Conservation (phyloP, 2,329 filamentous ascomycete genomes). For the Calonectria leucothoes region DNA sequence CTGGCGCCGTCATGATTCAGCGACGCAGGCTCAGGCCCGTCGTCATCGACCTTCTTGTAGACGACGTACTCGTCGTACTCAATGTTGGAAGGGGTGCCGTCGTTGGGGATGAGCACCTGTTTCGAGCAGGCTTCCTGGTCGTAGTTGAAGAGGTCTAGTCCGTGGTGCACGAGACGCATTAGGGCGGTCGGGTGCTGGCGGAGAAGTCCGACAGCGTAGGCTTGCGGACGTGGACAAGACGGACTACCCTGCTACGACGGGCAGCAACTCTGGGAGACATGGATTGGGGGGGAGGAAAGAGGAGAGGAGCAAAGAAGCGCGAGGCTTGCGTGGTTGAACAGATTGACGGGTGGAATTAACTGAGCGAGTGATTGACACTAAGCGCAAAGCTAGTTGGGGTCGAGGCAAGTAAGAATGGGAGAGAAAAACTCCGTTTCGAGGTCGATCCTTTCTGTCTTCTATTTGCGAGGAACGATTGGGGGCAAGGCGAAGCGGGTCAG, state of each 20-base stretch:
- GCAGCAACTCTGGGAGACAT: slow-evolving; percentile 38
- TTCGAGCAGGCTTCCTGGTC: slow-evolving; percentile 47
- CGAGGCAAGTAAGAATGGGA: neutral
- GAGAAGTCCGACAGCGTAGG: slow-evolving; percentile 37
- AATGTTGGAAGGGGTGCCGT: slow-evolving; percentile 45
- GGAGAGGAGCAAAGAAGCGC: neutral
- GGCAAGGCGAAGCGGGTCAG: neutral
- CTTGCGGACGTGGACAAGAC: slow-evolving; percentile 37
- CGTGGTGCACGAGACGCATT: slow-evolving; percentile 42
- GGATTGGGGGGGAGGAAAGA: slow-evolving; percentile 16
- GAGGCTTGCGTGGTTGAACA: too few species aligned
- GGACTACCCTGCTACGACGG: slow-evolving; percentile 38
- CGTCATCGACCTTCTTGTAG: slow-evolving; percentile 41
- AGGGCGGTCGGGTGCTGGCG: slow-evolving; percentile 39
- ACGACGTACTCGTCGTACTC: slow-evolving; percentile 54
- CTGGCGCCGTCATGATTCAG: slow-evolving; percentile 10
- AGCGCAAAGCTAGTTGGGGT: neutral
- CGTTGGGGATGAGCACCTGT: slow-evolving; percentile 48
- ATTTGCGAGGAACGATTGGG: neutral
- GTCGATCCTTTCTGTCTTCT: neutral
- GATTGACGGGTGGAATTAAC: too few species aligned
- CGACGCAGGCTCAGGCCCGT: slow-evolving; percentile 23
- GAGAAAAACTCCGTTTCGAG: neutral
- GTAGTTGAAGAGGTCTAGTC: slow-evolving; percentile 52
- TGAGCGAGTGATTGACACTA: neutral